These are phyloP conservation scores for Trichoderma sp. DNA, from an alignment of 2,329 filamentous ascomycete species.

Conservation along the genomic window DNA sequence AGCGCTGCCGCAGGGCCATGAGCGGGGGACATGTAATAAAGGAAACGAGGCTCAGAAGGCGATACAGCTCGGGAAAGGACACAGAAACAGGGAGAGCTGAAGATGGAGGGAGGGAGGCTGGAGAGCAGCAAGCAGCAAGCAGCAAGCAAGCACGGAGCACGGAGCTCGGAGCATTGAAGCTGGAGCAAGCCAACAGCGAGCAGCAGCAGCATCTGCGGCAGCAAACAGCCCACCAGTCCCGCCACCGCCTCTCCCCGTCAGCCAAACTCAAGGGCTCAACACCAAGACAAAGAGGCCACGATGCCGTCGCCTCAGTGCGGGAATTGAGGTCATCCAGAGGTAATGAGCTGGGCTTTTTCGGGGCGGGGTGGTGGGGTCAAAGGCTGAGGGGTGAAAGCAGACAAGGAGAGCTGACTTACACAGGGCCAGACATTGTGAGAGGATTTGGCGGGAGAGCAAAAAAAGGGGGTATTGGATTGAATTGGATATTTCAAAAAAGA, in stretches of 20 bases:
- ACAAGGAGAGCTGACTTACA: conserved; percentile 58
- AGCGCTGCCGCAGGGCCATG: conserved; percentile 58
- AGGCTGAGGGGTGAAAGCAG: conserved; percentile 31
- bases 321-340: conserved; percentile 41
- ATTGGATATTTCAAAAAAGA: background rate
- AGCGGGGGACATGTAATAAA: conserved; percentile 39
- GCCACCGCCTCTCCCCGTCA: background rate
- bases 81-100: background rate
- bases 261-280: background rate
- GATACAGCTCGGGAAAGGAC: conserved; percentile 7
- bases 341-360: conserved; percentile 31
- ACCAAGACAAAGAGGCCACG: conserved; percentile 31
- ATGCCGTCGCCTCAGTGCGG: conserved; percentile 37
- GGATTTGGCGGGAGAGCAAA: conserved; percentile 2
- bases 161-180: too few species aligned
- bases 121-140: background rate
- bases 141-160: too few species aligned
- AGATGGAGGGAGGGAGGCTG: background rate
- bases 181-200: background rate
- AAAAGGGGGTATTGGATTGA: background rate
- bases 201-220: background rate
- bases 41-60: conserved; percentile 4
- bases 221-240: background rate
- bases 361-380: conserved; percentile 48
- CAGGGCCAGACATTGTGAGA: conserved; percentile 64